phyloP scores from a whole-genome alignment of 2,329 filamentous ascomycete species.

The Xenoacremonium recifei region DNA sequence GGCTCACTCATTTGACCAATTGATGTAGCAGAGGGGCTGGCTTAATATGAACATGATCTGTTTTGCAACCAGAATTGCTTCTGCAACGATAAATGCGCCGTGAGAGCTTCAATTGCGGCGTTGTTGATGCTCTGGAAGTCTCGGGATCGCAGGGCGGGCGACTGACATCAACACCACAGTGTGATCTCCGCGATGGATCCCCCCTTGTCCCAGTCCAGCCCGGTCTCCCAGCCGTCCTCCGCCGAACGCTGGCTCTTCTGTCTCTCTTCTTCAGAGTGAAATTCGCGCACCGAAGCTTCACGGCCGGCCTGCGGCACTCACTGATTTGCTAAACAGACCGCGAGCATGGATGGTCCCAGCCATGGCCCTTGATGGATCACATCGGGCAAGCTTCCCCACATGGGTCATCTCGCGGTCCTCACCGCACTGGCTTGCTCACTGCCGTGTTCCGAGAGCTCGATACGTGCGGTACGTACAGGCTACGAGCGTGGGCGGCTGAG shows the following conservation, averaged over 20 bases:
- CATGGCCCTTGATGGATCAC: conserved; percentile 15
- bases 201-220: not conserved
- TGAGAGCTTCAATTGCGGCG: too few species aligned
- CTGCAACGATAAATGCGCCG: too few species aligned
- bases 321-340: not conserved
- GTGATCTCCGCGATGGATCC: conserved; percentile 1
- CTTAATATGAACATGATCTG: too few species aligned
- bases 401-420: conserved; percentile 24
- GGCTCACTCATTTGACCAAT: too few species aligned
- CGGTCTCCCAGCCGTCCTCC: not conserved
- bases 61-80: too few species aligned
- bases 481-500: too few species aligned
- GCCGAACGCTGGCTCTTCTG: not conserved
- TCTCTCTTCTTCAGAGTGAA: not conserved
- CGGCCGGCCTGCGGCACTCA: not conserved
- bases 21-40: too few species aligned
- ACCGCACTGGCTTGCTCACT: conserved; percentile 23
- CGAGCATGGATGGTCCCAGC: conserved; percentile 4
- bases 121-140: too few species aligned
- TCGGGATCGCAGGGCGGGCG: too few species aligned
- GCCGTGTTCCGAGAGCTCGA: conserved; percentile 31
- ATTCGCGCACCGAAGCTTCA: conserved; percentile 10
- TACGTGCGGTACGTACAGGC: too few species aligned
- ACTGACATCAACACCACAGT: too few species aligned
- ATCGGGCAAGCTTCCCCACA: conserved; percentile 22